A percentile compares a stretch with the other conserved stretches of the same genome.
Conservation (phyloP, 257 asterid species). For the Vinca minor region DNA sequence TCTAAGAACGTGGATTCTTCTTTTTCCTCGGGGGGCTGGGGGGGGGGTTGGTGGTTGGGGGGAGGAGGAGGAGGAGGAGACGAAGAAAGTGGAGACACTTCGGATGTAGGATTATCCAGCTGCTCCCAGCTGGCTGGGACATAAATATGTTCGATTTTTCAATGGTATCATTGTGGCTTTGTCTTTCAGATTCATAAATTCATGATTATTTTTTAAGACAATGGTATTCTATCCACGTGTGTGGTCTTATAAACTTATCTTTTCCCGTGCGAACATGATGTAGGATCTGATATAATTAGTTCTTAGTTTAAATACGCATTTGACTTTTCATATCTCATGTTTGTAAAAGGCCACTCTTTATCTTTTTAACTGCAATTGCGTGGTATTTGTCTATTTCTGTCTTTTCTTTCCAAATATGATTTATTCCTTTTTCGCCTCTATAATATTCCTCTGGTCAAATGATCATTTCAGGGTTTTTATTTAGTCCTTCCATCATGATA, state of each 20-base stretch:
- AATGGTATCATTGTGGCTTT: not conserved
- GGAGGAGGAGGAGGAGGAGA: not conserved
- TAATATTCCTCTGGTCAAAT: not conserved
- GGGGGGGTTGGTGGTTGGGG: too few species aligned
- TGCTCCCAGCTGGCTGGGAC: not conserved
- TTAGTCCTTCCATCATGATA: not conserved
- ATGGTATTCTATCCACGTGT: not conserved
- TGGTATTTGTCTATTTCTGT: not conserved
- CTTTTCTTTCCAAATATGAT: not conserved
- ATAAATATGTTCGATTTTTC: not conserved
- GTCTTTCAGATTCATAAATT: not conserved
- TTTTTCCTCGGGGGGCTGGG: too few species aligned
- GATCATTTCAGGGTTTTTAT: not conserved
- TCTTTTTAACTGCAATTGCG: not conserved
- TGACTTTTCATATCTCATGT: not conserved
- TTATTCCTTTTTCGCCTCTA: not conserved
- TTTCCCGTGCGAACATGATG: not conserved
- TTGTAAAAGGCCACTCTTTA: not conserved
- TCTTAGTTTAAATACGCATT: not conserved
- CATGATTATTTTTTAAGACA: not conserved
- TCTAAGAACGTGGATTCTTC: too few species aligned
- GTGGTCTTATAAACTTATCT: not conserved
- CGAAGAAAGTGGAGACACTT: not conserved
- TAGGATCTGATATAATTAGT: not conserved
- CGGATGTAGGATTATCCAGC: not conserved